A percentile compares a stretch with the other conserved stretches of the same genome.
These are phyloP conservation scores for Colletotrichum musicola DNA, from an alignment of 2,329 filamentous ascomycete genomes.

Conservation along the genomic window DNA sequence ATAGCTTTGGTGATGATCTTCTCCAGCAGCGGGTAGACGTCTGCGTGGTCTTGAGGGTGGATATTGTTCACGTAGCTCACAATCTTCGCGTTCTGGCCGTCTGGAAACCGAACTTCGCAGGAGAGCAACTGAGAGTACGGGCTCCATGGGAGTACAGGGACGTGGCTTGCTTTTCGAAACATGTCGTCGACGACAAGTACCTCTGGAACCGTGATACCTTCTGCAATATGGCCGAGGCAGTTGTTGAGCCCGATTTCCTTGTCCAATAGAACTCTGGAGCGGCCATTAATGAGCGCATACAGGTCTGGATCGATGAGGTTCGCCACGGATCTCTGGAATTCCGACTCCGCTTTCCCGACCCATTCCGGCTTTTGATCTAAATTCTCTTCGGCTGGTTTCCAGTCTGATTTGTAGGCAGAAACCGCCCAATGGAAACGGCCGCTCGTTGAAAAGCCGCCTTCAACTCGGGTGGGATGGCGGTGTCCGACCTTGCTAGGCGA, in stretches of 20 bases:
- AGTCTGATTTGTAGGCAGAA: not conserved
- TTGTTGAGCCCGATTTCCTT: not conserved
- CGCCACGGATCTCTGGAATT: too few species aligned
- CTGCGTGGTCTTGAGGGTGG: conserved; percentile 5
- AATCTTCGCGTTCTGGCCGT: conserved; percentile 13
- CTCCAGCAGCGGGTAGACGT: conserved; percentile 9
- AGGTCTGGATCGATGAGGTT: conserved; percentile 14
- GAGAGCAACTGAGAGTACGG: not conserved
- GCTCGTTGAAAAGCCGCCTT: not conserved
- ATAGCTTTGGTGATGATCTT: conserved; percentile 1
- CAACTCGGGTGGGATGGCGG: not conserved
- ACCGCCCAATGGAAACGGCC: not conserved
- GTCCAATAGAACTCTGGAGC: not conserved
- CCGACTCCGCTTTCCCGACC: too few species aligned
- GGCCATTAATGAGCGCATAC: conserved; percentile 4
- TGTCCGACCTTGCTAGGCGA: conserved; percentile 2
- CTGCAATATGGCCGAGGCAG: not conserved
- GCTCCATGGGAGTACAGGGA: not conserved
- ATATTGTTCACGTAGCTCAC: conserved; percentile 14
- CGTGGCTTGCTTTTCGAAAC: not conserved
- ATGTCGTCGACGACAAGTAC: not conserved
- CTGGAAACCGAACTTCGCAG: conserved; percentile 5
- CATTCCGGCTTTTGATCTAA: too few species aligned
- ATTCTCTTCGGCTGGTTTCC: not conserved
- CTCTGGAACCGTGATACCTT: not conserved